Conservation (phyloP, 129 eudicot species). For the Glebionis coronaria region DNA sequence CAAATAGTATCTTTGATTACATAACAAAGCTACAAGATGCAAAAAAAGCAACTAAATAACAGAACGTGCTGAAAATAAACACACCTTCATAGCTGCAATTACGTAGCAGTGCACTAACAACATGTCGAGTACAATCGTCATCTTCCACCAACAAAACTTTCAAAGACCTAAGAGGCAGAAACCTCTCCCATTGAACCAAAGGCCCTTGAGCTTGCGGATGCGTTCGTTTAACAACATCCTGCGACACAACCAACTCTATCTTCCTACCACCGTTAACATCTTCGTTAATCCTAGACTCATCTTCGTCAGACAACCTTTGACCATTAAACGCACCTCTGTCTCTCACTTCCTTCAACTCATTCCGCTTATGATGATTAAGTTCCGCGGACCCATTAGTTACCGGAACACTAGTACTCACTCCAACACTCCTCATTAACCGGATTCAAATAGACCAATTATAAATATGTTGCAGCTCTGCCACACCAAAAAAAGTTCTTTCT, state of each 20-base stretch:
- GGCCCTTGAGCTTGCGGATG: constrained; percentile 52
- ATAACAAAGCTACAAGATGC: background rate
- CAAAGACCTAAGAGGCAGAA: constrained; percentile 59
- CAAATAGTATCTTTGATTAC: too few species aligned
- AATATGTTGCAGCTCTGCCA: constrained; percentile 31
- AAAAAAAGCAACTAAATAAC: constrained; percentile 7
- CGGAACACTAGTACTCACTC: constrained; percentile 31
- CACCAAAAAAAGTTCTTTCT: constrained; percentile 32
- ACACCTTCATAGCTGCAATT: constrained; percentile 87
- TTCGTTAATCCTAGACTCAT: constrained; percentile 34
- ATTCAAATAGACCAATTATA: constrained; percentile 48
- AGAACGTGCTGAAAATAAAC: constrained; percentile 15
- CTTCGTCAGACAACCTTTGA: constrained; percentile 40
- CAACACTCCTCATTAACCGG: constrained; percentile 64
- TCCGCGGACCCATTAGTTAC: constrained; percentile 46
- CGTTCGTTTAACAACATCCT: constrained; percentile 31
- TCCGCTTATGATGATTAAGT: constrained; percentile 27
- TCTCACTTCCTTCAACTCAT: constrained; percentile 41
- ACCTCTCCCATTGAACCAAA: constrained; percentile 66
- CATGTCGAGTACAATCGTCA: constrained; percentile 79
- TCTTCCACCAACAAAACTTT: constrained; percentile 69
- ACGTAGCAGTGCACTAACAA: constrained; percentile 69
- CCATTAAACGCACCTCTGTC: constrained; percentile 37
- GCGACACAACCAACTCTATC: constrained; percentile 21
- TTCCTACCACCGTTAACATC: constrained; percentile 25